Conservation (phyloP, 2,329 filamentous ascomycete species). For the Knufia fluminis region DNA sequence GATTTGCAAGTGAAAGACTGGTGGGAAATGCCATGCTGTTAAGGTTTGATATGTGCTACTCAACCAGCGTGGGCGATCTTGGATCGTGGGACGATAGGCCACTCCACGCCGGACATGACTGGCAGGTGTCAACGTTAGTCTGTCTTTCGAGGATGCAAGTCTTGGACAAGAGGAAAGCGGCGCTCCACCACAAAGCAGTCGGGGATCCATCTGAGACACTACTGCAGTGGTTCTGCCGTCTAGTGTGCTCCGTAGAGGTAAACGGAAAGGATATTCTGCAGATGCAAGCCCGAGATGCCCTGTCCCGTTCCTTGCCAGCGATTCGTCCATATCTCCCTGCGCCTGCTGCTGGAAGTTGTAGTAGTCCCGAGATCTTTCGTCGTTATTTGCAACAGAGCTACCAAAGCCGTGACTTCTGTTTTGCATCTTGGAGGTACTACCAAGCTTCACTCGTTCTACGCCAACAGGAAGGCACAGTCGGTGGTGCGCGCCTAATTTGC, state of each 20-base stretch:
- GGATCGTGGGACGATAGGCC: not conserved
- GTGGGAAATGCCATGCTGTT: not conserved
- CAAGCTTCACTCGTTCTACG: not conserved
- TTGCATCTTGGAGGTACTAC: not conserved
- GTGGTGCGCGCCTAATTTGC: not conserved
- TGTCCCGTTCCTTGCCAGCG: not conserved
- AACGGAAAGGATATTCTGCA: not conserved
- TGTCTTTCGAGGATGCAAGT: not conserved
- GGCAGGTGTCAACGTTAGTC: conserved; percentile 1
- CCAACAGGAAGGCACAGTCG: not conserved
- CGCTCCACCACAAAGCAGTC: not conserved
- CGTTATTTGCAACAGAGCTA: not conserved
- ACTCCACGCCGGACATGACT: not conserved
- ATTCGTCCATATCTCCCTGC: not conserved
- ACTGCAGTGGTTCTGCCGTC: not conserved
- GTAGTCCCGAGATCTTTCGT: too few relatives aligned
- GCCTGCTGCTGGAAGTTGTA: not conserved
- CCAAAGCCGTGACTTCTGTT: not conserved
- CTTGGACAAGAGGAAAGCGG: not conserved
- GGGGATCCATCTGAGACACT: not conserved
- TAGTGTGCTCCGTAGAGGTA: not conserved
- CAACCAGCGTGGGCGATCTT: too few relatives aligned
- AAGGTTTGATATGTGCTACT: too few relatives aligned
- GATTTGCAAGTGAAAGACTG: too few relatives aligned
- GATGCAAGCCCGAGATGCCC: not conserved